Conservation (phyloP, 345 rosid genomes). For the Stellera chamaejasme region DNA sequence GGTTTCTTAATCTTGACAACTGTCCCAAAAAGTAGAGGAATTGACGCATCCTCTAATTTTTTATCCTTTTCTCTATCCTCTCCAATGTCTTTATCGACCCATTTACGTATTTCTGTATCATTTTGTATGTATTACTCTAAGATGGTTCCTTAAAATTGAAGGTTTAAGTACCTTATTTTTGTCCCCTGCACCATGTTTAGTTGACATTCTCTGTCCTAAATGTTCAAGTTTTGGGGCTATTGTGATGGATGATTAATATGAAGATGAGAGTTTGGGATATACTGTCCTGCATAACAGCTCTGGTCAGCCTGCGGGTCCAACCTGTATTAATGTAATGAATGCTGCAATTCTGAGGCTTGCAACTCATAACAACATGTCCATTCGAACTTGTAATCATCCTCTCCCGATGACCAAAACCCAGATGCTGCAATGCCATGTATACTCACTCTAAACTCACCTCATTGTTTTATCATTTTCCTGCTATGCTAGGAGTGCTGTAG, state of each 20-base stretch:
- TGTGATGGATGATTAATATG: slow-evolving; percentile 71
- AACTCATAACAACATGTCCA: slow-evolving; percentile 66
- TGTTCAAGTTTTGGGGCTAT: slow-evolving; percentile 77
- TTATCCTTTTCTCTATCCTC: no score
- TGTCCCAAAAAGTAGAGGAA: no score
- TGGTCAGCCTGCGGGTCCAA: slow-evolving; percentile 94
- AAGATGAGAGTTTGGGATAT: slow-evolving; percentile 87
- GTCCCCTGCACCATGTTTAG: no score
- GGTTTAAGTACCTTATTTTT: not conserved
- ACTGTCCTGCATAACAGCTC: slow-evolving; percentile 80
- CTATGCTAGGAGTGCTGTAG: no score
- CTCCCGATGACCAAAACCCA: slow-evolving; percentile 84
- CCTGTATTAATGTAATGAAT: slow-evolving; percentile 81
- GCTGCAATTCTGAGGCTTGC: slow-evolving; percentile 89
- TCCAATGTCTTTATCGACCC: no score
- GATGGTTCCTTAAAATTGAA: no score
- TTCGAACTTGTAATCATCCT: slow-evolving; percentile 79
- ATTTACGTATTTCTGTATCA: no score
- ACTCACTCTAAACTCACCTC: slow-evolving; percentile 10
- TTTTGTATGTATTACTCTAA: slow-evolving; percentile 8
- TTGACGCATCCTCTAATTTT: no score
- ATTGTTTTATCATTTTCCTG: no score
- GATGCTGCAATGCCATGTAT: slow-evolving; percentile 68
- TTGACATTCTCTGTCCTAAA: no score
- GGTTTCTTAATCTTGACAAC: no score